phyloP scores from a whole-genome alignment of 176 grass and related monocot species.

The Carex kokanica region DNA sequence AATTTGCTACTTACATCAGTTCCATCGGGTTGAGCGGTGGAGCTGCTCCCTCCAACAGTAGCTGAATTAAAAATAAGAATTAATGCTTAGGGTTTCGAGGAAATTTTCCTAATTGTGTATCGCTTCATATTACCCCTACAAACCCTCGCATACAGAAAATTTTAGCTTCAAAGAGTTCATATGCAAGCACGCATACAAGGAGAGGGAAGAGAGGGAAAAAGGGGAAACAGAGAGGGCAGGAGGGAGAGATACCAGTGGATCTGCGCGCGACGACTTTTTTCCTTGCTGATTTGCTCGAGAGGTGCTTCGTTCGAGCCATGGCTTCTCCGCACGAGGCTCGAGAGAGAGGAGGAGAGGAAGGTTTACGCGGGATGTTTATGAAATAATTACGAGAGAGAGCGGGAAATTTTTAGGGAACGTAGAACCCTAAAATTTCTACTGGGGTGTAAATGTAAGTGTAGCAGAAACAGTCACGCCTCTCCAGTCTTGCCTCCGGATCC shows the following conservation, averaged over 20 bases:
- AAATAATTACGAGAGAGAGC: neutral
- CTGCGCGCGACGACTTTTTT: neutral
- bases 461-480: neutral
- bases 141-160: neutral
- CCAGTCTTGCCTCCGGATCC: too few relatives aligned
- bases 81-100: neutral
- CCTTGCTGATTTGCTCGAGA: neutral
- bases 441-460: neutral
- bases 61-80: neutral
- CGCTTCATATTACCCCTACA: neutral
- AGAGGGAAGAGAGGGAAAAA: neutral
- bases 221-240: neutral
- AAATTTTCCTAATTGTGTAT: neutral
- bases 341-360: neutral
- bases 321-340: neutral
- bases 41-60: neutral
- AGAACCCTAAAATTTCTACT: neutral
- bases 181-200: neutral
- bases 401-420: neutral
- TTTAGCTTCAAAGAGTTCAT: neutral
- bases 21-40: neutral
- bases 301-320: slow-evolving; percentile 23
- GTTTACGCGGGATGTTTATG: neutral
- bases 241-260: neutral
- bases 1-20: neutral